These are phyloP conservation scores for Candida mattraensis DNA, from an alignment of 805 yeast genomes.

Conservation along the genomic window DNA sequence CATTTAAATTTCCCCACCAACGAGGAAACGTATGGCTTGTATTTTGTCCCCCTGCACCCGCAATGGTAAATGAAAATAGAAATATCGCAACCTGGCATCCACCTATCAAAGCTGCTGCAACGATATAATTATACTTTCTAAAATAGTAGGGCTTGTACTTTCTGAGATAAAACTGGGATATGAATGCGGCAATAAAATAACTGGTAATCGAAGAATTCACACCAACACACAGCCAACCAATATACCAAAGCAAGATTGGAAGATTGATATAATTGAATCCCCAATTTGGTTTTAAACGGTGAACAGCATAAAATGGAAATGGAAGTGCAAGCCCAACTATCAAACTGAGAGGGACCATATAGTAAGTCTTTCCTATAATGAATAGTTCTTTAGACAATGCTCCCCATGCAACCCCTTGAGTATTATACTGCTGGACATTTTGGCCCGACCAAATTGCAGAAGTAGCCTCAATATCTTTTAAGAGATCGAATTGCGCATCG, in stretches of 20 bases:
- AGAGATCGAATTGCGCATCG: slow-evolving; percentile 29
- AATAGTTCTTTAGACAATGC: slow-evolving; percentile 33
- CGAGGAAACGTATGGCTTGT: slow-evolving; percentile 26
- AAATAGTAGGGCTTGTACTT: slow-evolving; percentile 23
- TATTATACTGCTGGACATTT: slow-evolving; percentile 34
- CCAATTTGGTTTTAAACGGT: slow-evolving; percentile 29
- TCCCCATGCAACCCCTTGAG: slow-evolving; percentile 36
- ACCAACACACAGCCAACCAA: slow-evolving; percentile 31
- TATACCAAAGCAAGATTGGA: slow-evolving; percentile 31
- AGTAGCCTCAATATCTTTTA: slow-evolving; percentile 27
- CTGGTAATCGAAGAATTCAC: slow-evolving; percentile 33
- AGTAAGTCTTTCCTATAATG: slow-evolving; percentile 26
- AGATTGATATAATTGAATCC: slow-evolving; percentile 24
- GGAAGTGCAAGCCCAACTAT: slow-evolving; percentile 29
- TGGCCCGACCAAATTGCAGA: slow-evolving; percentile 34
- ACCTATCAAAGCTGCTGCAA: slow-evolving; percentile 49
- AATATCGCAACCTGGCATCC: slow-evolving; percentile 37
- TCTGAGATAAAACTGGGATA: slow-evolving; percentile 25
- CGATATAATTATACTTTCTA: slow-evolving; percentile 47
- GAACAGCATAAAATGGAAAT: slow-evolving; percentile 29
- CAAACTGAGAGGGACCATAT: slow-evolving; percentile 30
- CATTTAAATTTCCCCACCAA: slow-evolving; percentile 32
- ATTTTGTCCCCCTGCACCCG: slow-evolving; percentile 30
- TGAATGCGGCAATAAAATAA: slow-evolving; percentile 26
- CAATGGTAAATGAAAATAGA: slow-evolving; percentile 31